Conservation (phyloP, 2,329 filamentous ascomycete genomes). For the Verticillium isaacii region DNA sequence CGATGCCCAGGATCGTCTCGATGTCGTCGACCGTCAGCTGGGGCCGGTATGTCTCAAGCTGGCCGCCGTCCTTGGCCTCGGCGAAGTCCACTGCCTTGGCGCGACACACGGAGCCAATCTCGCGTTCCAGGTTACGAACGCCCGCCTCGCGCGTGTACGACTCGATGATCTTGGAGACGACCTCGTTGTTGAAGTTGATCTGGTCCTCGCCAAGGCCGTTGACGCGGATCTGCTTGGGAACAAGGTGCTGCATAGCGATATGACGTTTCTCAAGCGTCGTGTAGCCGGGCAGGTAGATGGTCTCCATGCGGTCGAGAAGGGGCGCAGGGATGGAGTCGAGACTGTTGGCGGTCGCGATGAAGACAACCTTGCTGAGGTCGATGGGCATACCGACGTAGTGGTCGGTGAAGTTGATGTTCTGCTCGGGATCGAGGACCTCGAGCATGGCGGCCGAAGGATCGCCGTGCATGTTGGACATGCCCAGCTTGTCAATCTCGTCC, state of each 20-base stretch:
- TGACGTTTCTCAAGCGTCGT: conserved; percentile 96
- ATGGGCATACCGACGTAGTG: conserved; percentile 96
- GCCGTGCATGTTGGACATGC: conserved; percentile 84
- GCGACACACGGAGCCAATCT: conserved; percentile 90
- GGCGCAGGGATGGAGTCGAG: conserved; percentile 94
- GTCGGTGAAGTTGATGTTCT: conserved; percentile 91
- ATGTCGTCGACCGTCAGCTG: conserved; percentile 73
- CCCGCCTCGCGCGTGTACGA: conserved; percentile 95
- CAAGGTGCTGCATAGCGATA: conserved; percentile 87
- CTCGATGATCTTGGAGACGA: conserved; percentile 92
- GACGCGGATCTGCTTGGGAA: conserved; percentile 89
- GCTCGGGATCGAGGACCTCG: conserved; percentile 94
- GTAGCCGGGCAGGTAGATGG: conserved; percentile 87
- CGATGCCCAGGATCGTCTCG: conserved; percentile 86
- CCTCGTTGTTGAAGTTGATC: conserved; percentile 72
- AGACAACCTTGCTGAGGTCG: conserved; percentile 92
- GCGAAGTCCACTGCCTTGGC: conserved; percentile 94
- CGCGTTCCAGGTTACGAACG: conserved; percentile 91
- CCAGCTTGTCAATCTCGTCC: conserved; percentile 97
- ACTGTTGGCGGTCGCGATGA: conserved; percentile 94
- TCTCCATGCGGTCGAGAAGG: conserved; percentile 94
- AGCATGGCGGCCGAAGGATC: conserved; percentile 97
- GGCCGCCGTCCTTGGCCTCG: conserved; percentile 74
- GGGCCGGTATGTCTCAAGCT: conserved; percentile 66
- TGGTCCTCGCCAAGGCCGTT: conserved; percentile 76